phyloP scores from a whole-genome alignment of 1,284 basidiomycete genomes.

The Agaricales sp. region DNA sequence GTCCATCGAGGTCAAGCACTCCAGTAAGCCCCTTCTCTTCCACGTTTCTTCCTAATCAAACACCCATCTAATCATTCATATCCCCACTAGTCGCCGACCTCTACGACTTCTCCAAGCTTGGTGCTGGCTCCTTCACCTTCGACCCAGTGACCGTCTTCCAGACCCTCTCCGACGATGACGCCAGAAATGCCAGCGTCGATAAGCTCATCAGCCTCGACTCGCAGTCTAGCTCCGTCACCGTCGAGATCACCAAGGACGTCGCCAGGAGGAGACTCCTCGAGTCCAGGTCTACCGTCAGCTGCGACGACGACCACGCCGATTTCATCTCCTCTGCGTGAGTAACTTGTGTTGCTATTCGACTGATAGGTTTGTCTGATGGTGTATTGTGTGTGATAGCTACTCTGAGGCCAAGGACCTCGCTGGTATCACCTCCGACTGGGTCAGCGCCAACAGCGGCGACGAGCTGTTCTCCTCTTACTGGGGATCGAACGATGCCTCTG shows the following conservation, averaged over 20 bases:
- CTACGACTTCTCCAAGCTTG: slow-evolving; percentile 9
- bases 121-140: slow-evolving; percentile 10
- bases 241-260: slow-evolving; percentile 22
- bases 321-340: background rate
- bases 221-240: slow-evolving; percentile 16
- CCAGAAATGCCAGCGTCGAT: slow-evolving; percentile 16
- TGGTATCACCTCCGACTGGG: background rate
- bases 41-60: no score
- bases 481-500: background rate
- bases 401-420: background rate
- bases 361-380: background rate
- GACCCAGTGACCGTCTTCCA: slow-evolving; percentile 7
- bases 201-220: slow-evolving; percentile 8
- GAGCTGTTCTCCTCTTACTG: background rate
- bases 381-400: background rate
- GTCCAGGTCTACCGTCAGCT: background rate
- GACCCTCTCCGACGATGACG: slow-evolving; percentile 5
- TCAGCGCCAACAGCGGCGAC: background rate
- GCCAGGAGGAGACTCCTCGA: slow-evolving; percentile 13
- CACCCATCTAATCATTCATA: no score
- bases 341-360: background rate
- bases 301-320: background rate
- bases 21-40: no score
- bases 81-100: background rate
- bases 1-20: background rate